phyloP scores from a whole-genome alignment of 1,284 basidiomycete genomes.

The Grifola frondosa region DNA sequence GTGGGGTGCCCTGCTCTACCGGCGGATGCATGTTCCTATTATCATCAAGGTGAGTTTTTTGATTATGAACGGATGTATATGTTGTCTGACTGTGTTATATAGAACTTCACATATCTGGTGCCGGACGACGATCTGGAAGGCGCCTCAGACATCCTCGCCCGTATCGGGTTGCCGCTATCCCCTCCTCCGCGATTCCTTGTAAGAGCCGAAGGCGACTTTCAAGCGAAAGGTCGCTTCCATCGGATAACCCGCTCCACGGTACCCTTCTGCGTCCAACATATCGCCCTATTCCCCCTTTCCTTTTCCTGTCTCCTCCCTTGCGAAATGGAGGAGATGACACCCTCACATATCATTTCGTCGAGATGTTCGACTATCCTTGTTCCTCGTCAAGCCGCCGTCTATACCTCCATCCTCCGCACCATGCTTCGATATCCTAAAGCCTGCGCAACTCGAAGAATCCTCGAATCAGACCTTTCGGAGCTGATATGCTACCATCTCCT shows the following conservation, averaged over 20 bases:
- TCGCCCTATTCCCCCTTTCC: constrained; percentile 29
- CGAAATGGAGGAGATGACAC: constrained; percentile 21
- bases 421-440: constrained; percentile 26
- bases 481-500: constrained; percentile 32
- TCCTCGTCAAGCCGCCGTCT: constrained; percentile 28
- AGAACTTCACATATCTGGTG: constrained; percentile 31
- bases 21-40: constrained; percentile 32
- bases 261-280: constrained; percentile 16
- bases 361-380: constrained; percentile 20
- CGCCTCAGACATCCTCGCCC: constrained; percentile 25
- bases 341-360: constrained; percentile 3
- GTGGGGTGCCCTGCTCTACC: constrained; percentile 28
- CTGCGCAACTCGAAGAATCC: constrained; percentile 19
- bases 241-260: constrained; percentile 20
- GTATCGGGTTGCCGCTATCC: constrained; percentile 23
- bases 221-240: constrained; percentile 24
- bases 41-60: constrained; percentile 23
- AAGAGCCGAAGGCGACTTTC: constrained; percentile 27
- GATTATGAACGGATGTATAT: constrained; percentile 1
- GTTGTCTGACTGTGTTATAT: not conserved
- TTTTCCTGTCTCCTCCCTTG: constrained; percentile 21
- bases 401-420: constrained; percentile 28
- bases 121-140: constrained; percentile 25
- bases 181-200: constrained; percentile 20
- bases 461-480: constrained; percentile 31